Percentiles rank a stretch among this genome's conserved stretches.
Conservation (phyloP, 768 basidiomycete genomes). For the Termitomyces sp. region DNA sequence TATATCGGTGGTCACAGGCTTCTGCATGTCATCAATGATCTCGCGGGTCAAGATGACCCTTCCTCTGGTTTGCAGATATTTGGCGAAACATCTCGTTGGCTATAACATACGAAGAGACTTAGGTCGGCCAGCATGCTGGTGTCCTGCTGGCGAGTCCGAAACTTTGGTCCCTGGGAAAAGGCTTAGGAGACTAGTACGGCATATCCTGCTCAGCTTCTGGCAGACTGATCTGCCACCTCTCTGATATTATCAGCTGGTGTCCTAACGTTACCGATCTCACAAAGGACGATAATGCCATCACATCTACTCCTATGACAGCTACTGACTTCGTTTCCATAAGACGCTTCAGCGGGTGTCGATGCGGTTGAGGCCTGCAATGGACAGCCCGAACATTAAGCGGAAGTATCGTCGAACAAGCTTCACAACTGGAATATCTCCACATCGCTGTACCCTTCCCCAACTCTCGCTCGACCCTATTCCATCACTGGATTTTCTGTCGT, state of each 20-base stretch:
- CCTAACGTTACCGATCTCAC: slow-evolving; percentile 6
- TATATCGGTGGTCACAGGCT: background rate
- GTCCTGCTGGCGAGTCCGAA: slow-evolving; percentile 3
- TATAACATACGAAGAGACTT: slow-evolving; percentile 8
- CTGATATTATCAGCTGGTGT: slow-evolving; percentile 4
- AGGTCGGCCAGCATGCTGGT: slow-evolving; percentile 1
- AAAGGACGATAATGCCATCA: too few species aligned
- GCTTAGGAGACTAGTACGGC: slow-evolving; percentile 7
- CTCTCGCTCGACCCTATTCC: too few species aligned
- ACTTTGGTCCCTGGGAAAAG: background rate
- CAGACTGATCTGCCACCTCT: background rate
- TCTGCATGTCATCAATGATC: background rate
- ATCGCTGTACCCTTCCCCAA: too few species aligned
- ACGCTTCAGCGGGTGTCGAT: too few species aligned
- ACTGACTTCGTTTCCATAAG: too few species aligned
- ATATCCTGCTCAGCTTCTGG: slow-evolving; percentile 5
- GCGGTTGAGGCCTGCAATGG: too few species aligned
- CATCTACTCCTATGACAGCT: too few species aligned
- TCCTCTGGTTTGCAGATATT: slow-evolving; percentile 7
- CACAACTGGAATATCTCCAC: too few species aligned
- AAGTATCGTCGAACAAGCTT: too few species aligned
- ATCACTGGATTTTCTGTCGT: too few species aligned
- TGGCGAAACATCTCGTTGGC: slow-evolving; percentile 5
- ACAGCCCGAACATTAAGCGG: too few species aligned
- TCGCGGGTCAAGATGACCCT: slow-evolving; percentile 7